A percentile compares a stretch with the other conserved stretches of the same genome.
These are phyloP conservation scores for Irineochytrium annulatum DNA, from an alignment of 192 early-diverging fungal species.

Conservation along the genomic window DNA sequence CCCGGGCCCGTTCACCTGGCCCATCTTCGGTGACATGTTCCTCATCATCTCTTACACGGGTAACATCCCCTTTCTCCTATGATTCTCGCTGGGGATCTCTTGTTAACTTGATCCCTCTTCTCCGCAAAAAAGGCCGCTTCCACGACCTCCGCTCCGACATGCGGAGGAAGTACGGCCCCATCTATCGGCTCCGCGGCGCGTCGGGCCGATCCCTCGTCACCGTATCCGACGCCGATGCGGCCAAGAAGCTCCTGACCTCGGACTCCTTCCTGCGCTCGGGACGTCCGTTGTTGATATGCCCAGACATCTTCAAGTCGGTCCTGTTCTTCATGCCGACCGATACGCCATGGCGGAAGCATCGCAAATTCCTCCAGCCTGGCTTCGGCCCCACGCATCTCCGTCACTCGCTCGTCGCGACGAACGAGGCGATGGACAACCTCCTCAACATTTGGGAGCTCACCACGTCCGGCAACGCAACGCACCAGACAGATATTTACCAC, in stretches of 20 bases:
- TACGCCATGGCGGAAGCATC: not conserved
- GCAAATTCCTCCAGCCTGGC: not conserved
- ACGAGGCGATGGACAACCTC: not conserved
- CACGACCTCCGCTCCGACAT: too few species aligned
- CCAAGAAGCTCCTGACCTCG: not conserved
- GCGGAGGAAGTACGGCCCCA: too few species aligned
- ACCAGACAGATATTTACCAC: not conserved
- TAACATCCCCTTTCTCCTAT: too few species aligned
- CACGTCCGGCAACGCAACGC: not conserved
- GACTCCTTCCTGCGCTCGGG: too few species aligned
- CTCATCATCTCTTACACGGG: too few species aligned
- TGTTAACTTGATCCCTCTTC: too few species aligned
- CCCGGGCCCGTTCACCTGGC: too few species aligned
- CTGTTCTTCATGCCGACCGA: not conserved
- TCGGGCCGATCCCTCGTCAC: not conserved
- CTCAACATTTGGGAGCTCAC: not conserved
- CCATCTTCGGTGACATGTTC: too few species aligned
- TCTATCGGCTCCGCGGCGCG: too few species aligned
- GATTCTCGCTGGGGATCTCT: too few species aligned
- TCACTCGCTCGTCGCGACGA: not conserved
- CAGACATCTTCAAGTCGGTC: not conserved
- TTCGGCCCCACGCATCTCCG: not conserved
- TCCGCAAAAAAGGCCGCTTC: too few species aligned
- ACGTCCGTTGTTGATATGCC: too few species aligned
- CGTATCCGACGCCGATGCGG: not conserved